A percentile compares a stretch with the other conserved stretches of the same genome.
Evolutionary conservation across 2,329 filamentous ascomycete genomes (phyloP).

Genomic region (Colletotrichum lupini): DNA sequence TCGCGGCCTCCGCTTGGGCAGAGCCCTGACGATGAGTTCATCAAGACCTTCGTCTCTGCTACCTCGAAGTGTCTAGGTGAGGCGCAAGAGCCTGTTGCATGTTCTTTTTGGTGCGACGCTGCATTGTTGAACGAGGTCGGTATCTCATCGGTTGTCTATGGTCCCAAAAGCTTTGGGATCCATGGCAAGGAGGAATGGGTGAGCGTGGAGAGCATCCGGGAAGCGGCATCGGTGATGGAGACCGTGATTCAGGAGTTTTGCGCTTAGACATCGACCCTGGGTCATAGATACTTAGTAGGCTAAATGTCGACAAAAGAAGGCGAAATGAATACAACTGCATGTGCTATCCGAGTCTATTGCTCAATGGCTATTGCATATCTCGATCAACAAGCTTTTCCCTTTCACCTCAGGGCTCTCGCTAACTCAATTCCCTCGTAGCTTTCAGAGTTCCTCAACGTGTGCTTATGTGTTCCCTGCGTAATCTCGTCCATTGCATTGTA

Average conservation of each 20-base stretch:
- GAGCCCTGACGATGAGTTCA: conserved; percentile 41
- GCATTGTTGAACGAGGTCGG: conserved; percentile 57
- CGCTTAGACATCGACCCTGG: neutral
- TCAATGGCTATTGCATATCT: neutral
- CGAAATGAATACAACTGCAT: neutral
- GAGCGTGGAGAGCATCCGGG: conserved; percentile 52
- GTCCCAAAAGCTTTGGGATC: conserved; percentile 59
- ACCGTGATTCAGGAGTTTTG: conserved; percentile 45
- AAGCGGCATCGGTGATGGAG: conserved; percentile 44
- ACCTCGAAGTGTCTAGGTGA: conserved; percentile 42
- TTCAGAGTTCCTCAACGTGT: neutral
- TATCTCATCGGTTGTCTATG: conserved; percentile 58
- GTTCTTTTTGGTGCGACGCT: conserved; percentile 62
- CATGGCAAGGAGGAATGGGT: conserved; percentile 64
- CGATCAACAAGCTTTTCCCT: neutral
- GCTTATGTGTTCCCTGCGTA: neutral
- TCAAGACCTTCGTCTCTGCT: neutral
- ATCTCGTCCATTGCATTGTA: conserved; percentile 5
- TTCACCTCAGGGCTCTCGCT: neutral
- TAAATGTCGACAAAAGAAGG: neutral
- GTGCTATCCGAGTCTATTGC: neutral
- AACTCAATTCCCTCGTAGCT: neutral
- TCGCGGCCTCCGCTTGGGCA: conserved; percentile 54
- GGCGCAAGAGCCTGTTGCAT: conserved; percentile 42
- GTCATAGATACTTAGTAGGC: neutral